Conservation (phyloP, 2,329 filamentous ascomycete genomes). For the Aureobasidium sp. region DNA sequence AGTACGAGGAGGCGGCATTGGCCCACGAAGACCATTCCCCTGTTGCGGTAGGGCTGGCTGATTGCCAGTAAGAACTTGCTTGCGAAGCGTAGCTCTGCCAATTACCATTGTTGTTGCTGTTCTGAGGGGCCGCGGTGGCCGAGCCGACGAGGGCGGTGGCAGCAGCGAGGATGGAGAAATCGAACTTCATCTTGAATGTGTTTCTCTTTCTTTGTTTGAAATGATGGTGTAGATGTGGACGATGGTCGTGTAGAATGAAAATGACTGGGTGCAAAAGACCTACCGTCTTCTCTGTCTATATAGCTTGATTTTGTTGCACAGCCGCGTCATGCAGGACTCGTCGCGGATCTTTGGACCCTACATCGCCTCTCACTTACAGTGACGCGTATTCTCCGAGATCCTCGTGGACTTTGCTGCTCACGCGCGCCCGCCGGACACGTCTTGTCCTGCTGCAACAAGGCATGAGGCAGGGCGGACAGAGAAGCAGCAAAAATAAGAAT, state of each 20-base stretch:
- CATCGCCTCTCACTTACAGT: slow-evolving; percentile 1
- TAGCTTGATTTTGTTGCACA: slow-evolving; percentile 15
- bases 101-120: slow-evolving; percentile 10
- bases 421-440: slow-evolving; percentile 9
- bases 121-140: slow-evolving; percentile 11
- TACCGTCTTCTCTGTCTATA: slow-evolving; percentile 17
- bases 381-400: slow-evolving; percentile 18
- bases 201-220: not conserved
- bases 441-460: not conserved
- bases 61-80: slow-evolving; percentile 21
- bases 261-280: slow-evolving; percentile 1
- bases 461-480: slow-evolving; percentile 1
- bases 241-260: not conserved
- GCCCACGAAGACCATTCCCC: slow-evolving; percentile 34
- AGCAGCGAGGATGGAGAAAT: slow-evolving; percentile 15
- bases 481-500: slow-evolving; percentile 9
- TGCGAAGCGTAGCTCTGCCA: slow-evolving; percentile 20
- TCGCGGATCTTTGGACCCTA: not conserved
- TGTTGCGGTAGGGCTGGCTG: slow-evolving; percentile 27
- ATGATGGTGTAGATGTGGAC: no score
- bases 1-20: slow-evolving; percentile 29
- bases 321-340: slow-evolving; percentile 17
- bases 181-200: slow-evolving; percentile 16
- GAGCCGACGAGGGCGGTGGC: slow-evolving; percentile 16
- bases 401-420: not conserved